Percentiles rank a stretch among this genome's conserved stretches.
phyloP scores from a whole-genome alignment of 2,329 filamentous ascomycete species.

The Chaetomiaceae sp. region DNA sequence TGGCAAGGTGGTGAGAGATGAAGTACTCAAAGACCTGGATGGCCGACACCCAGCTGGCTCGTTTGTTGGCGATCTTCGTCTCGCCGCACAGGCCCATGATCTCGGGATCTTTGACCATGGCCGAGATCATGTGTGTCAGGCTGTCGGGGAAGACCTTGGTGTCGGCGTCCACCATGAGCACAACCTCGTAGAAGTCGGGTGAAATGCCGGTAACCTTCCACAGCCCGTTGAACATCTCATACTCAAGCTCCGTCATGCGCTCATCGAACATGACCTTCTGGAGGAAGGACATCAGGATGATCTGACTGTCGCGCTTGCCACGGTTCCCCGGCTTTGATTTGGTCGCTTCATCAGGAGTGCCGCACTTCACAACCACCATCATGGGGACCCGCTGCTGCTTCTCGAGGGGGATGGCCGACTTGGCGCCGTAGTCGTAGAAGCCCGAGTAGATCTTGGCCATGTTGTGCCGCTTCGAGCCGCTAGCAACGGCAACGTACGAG shows the following conservation, averaged over 20 bases:
- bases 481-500: slow-evolving; percentile 94
- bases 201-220: slow-evolving; percentile 99
- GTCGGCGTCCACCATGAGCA: slow-evolving; percentile 98
- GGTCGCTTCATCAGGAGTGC: slow-evolving; percentile 78
- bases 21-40: slow-evolving; percentile 99
- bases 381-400: slow-evolving; percentile 97
- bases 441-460: slow-evolving; percentile 99
- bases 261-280: slow-evolving; percentile 99
- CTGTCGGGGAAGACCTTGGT: slow-evolving; percentile 99
- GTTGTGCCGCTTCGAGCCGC: slow-evolving; percentile 95
- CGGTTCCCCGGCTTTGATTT: slow-evolving; percentile 91
- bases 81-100: slow-evolving; percentile 99
- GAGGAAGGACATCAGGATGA: slow-evolving; percentile 98
- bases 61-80: slow-evolving; percentile 99
- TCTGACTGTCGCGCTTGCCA: slow-evolving; percentile 98
- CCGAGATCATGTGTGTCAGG: slow-evolving; percentile 96
- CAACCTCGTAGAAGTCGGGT: slow-evolving; percentile 94
- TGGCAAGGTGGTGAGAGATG: slow-evolving; percentile 94
- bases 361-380: slow-evolving; percentile 94
- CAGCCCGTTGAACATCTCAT: slow-evolving; percentile 98
- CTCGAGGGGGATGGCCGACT: slow-evolving; percentile 72
- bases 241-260: slow-evolving; percentile 98
- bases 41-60: slow-evolving; percentile 88
- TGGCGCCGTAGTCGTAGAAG: slow-evolving; percentile 91
- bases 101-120: slow-evolving; percentile 98